A percentile compares a stretch with the other conserved stretches of the same genome.
Conservation (phyloP, 768 basidiomycete genomes). For the Udeniomyces megalosporus region DNA sequence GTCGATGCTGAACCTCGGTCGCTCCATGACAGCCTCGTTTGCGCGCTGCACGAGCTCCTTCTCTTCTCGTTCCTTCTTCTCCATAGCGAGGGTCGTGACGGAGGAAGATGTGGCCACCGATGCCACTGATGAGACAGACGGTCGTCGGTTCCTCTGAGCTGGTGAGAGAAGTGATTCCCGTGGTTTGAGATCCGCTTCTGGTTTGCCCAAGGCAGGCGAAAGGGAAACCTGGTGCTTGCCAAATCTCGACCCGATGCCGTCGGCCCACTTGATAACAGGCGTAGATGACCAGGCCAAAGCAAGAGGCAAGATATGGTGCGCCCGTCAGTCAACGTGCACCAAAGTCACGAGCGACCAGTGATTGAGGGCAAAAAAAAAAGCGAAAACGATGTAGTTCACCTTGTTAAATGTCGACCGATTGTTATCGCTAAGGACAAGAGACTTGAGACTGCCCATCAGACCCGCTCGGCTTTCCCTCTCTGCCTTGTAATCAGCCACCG, state of each 20-base stretch:
- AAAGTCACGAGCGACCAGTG: too few relatives aligned
- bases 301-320: not conserved
- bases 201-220: constrained; percentile 70
- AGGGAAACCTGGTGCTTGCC: constrained; percentile 72
- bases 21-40: constrained; percentile 69
- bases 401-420: constrained; percentile 16
- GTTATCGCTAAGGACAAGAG: constrained; percentile 61
- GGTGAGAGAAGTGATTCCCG: constrained; percentile 69
- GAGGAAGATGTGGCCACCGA: constrained; percentile 30
- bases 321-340: too few relatives aligned
- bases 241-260: constrained; percentile 85
- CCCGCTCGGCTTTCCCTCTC: constrained; percentile 34
- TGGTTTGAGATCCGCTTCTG: constrained; percentile 56
- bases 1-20: constrained; percentile 93
- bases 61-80: constrained; percentile 24
- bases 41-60: constrained; percentile 53
- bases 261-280: constrained; percentile 36
- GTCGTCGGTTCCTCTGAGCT: constrained; percentile 16
- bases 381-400: constrained; percentile 39
- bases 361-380: not conserved
- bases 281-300: not conserved
- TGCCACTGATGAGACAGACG: constrained; percentile 20
- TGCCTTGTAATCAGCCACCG: constrained; percentile 32
- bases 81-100: constrained; percentile 21
- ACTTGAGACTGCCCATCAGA: constrained; percentile 29